Evolutionary conservation across 208 protist genomes (phyloP).

Genomic region (Wallacemonas sp.): DNA sequence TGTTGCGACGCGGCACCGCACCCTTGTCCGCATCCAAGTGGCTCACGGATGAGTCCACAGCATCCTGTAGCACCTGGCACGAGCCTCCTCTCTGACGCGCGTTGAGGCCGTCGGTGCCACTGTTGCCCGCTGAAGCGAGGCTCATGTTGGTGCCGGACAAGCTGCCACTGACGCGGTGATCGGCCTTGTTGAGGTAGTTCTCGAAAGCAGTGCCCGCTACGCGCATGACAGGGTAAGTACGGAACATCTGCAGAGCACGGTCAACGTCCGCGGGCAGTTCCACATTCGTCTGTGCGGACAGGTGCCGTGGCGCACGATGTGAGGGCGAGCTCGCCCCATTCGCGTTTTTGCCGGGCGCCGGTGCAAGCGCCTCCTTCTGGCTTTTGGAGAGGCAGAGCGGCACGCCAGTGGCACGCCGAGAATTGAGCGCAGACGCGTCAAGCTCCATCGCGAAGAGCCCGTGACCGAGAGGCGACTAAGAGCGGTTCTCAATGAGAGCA

Average conservation of each 20-base stretch:
- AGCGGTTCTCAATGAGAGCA: neutral
- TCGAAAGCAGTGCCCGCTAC: slow-evolving; percentile 75
- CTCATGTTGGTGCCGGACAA: neutral
- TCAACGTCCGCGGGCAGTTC: slow-evolving; percentile 23
- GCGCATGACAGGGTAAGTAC: slow-evolving; percentile 70
- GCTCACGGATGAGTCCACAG: slow-evolving; percentile 11
- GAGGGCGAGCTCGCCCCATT: slow-evolving; percentile 15
- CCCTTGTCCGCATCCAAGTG: neutral
- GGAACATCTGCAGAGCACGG: slow-evolving; percentile 60
- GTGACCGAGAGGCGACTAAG: neutral
- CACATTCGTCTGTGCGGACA: neutral
- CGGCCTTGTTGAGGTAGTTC: slow-evolving; percentile 37
- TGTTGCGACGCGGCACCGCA: neutral
- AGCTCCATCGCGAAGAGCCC: neutral
- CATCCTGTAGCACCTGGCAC: slow-evolving; percentile 20
- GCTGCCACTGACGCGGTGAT: slow-evolving; percentile 13
- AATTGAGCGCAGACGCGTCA: slow-evolving; percentile 7
- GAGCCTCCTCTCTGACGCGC: slow-evolving; percentile 12
- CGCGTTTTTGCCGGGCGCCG: neutral
- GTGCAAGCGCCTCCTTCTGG: slow-evolving; percentile 25
- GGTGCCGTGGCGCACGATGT: neutral
- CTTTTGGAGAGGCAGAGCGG: slow-evolving; percentile 49
- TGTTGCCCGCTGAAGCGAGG: neutral
- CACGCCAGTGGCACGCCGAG: slow-evolving; percentile 9
- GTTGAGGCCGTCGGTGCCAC: slow-evolving; percentile 8